Percentiles rank a stretch among this genome's conserved stretches.
Evolutionary conservation across 2,329 filamentous ascomycete genomes (phyloP).

Genomic region (Sporothrix sp.): DNA sequence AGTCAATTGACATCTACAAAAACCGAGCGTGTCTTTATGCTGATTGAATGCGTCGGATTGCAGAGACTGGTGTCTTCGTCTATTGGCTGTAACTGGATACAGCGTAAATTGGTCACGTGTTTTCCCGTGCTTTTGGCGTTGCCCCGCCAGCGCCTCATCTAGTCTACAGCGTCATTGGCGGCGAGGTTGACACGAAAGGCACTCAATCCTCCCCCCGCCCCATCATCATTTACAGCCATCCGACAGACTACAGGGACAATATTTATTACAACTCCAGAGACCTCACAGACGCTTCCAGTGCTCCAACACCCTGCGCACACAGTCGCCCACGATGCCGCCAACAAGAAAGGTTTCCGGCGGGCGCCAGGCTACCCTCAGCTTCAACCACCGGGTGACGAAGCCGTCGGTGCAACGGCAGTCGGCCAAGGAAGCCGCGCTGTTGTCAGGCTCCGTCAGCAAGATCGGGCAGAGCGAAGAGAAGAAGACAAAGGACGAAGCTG

Average conservation of each 20-base stretch:
- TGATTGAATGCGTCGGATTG: too few species aligned
- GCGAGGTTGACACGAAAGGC: background rate
- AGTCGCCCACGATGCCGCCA: conserved; percentile 31
- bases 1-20: too few species aligned
- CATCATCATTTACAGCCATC: background rate
- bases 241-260: background rate
- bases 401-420: conserved; percentile 32
- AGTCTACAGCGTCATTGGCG: background rate
- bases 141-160: conserved; percentile 36
- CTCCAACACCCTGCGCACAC: background rate
- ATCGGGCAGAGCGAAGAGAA: conserved; percentile 21
- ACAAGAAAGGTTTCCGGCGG: conserved; percentile 38
- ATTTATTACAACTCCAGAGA: background rate
- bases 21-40: too few species aligned
- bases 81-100: background rate
- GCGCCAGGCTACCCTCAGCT: conserved; percentile 49
- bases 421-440: conserved; percentile 33
- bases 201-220: too few species aligned
- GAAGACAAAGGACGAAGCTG: too few species aligned
- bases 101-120: conserved; percentile 34
- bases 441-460: conserved; percentile 15
- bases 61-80: too few species aligned
- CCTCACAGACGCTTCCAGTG: background rate
- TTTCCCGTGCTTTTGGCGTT: conserved; percentile 41
- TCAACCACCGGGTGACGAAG: conserved; percentile 49